Evolutionary conservation across 257 asterid species (phyloP), one percentile per base, ranked within the genome.

Genomic region (Petrea volubilis): DNA sequence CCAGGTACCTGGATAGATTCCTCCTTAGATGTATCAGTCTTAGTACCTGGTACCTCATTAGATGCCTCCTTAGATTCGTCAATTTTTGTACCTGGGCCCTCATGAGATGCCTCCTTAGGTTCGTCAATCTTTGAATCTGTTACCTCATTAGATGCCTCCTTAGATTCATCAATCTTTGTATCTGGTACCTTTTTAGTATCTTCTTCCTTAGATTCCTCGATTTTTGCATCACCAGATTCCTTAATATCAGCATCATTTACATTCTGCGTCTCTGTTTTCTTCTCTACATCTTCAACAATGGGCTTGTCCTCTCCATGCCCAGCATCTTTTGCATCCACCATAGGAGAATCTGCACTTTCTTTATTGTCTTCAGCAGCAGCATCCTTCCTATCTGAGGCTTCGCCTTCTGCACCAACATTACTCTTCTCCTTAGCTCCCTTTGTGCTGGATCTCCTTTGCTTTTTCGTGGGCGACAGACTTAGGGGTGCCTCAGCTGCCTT

Each of bases 381-480:
- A 50, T 66, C 76, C 50, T 74, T 71, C 46, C 67, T 73, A 2
- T 70, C 81, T 9, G 71, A 43, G 60, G 73, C 74, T 24, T 74
- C 84, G 14, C 17, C 86, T 51, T 62, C 82, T 27, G 74, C 85
- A 66, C 66, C 79, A 10, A 34, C 73, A 41, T 70, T 70, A 41
- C 33, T 73, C 68, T 79, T 72, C 78, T 72, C 82, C 63, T 59
- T 65, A 6, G 74, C 65, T 70, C 31, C 81, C 66, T 78, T 77
- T 21, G 71, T 4, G 58, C 51, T 46, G 24, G 74, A 75, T 53
- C 14, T 80, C 74, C 69, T 85, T 74, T 55, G 89, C 78, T 74
- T 85, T 68, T 88, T 88, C 71, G 67, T 80, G 28, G 90, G 86
- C 60, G 82, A 64, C 52, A 34, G 78, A 65, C 77, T 84, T 41